A percentile compares a stretch with the other conserved stretches of the same genome.
These are phyloP conservation scores for Arabis hirsuta DNA, from an alignment of 345 rosid species.

Conservation along the genomic window DNA sequence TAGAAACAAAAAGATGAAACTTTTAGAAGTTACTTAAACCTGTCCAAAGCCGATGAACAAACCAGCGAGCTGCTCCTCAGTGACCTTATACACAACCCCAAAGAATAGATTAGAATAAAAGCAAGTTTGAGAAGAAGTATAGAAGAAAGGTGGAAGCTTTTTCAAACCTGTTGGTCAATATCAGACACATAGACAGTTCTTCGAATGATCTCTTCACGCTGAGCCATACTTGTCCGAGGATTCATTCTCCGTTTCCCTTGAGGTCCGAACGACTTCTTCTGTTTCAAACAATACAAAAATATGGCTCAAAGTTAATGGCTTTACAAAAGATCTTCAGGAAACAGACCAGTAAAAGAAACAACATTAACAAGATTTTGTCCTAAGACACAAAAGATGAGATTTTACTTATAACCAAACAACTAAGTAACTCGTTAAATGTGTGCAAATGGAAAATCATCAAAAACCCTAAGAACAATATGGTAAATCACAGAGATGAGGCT, in stretches of 20 bases:
- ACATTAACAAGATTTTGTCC: neutral
- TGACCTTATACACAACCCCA: constrained; percentile 60
- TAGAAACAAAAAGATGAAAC: constrained; percentile 7
- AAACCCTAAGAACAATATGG: constrained; percentile 12
- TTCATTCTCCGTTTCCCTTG: constrained; percentile 75
- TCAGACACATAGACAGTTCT: constrained; percentile 94
- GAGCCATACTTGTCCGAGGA: constrained; percentile 84
- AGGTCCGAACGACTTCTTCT: constrained; percentile 63
- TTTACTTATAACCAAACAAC: neutral
- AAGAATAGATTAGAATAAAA: neutral
- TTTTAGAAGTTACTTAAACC: constrained; percentile 46
- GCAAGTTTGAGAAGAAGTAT: neutral
- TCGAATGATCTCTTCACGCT: constrained; percentile 77
- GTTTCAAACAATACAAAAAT: constrained; percentile 23
- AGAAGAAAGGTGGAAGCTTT: constrained; percentile 7
- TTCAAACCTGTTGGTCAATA: constrained; percentile 80
- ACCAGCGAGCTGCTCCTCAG: constrained; percentile 96
- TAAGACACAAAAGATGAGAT: constrained; percentile 25
- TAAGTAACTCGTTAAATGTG: neutral
- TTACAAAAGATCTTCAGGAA: neutral
- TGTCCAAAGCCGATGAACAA: constrained; percentile 81
- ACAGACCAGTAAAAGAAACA: neutral
- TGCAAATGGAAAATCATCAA: neutral
- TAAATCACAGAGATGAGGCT: constrained; percentile 6
- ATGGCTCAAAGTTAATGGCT: constrained; percentile 8